Percentiles rank a stretch among this genome's conserved stretches.
These are phyloP conservation scores for Trichoderma orchidacearum DNA, from an alignment of 495 filamentous ascomycete species.

Conservation along the genomic window DNA sequence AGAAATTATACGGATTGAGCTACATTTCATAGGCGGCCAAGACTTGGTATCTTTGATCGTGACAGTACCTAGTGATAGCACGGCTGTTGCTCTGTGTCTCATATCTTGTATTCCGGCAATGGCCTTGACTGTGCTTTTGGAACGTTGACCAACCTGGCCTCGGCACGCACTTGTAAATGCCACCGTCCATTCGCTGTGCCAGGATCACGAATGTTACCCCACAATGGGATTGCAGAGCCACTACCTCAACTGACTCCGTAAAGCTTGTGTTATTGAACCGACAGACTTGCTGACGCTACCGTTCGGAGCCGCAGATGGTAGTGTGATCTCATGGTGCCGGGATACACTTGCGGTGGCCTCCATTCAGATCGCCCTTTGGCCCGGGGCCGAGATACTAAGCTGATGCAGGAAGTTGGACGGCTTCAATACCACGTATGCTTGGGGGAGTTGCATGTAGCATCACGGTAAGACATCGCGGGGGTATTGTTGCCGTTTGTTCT, in stretches of 20 bases:
- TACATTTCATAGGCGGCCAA: too few relatives aligned
- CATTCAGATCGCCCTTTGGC: not conserved
- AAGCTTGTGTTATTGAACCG: not conserved
- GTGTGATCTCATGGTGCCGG: not conserved
- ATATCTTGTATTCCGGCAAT: not conserved
- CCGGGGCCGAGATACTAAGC: not conserved
- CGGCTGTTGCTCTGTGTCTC: not conserved
- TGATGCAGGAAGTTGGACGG: not conserved
- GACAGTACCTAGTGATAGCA: too few relatives aligned
- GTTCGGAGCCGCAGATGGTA: not conserved
- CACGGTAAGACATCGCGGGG: not conserved
- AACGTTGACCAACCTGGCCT: not conserved
- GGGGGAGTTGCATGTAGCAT: not conserved
- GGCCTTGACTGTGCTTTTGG: not conserved
- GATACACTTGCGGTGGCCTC: not conserved
- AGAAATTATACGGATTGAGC: too few relatives aligned
- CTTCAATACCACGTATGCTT: not conserved
- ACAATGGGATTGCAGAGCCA: not conserved
- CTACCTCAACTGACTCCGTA: not conserved
- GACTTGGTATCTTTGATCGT: too few relatives aligned
- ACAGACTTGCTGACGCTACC: not conserved
- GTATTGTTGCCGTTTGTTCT: not conserved
- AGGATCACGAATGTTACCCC: not conserved
- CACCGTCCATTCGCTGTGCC: not conserved
- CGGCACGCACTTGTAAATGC: not conserved